Percentiles rank a stretch among this genome's conserved stretches.
These are phyloP conservation scores for Aphanomyces euteiches DNA, from an alignment of 352 stramenopile species.

Conservation along the genomic window DNA sequence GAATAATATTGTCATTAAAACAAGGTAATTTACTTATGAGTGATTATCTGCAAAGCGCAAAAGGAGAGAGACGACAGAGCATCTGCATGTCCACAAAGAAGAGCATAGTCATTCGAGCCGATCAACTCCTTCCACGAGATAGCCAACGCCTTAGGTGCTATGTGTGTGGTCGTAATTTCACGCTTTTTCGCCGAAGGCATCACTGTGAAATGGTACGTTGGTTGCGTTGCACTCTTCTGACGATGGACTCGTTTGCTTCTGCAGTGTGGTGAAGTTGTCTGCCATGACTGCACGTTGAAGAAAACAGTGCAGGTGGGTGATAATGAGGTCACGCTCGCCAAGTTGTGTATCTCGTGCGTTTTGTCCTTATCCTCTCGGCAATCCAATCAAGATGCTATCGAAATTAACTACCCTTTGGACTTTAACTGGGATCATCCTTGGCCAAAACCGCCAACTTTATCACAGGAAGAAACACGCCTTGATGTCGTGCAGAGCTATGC, in stretches of 20 bases:
- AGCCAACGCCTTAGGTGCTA: slow-evolving; percentile 86
- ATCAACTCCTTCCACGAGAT: slow-evolving; percentile 83
- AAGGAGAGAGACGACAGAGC: too few species aligned
- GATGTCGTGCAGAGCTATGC: slow-evolving; percentile 74
- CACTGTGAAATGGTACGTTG: slow-evolving; percentile 78
- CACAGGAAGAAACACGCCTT: slow-evolving; percentile 62
- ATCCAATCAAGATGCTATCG: slow-evolving; percentile 25
- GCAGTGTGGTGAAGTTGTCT: slow-evolving; percentile 84
- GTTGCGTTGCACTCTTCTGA: not conserved
- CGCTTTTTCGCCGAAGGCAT: slow-evolving; percentile 83
- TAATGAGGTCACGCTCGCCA: slow-evolving; percentile 75
- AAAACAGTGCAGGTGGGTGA: slow-evolving; percentile 80
- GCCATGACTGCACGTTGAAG: slow-evolving; percentile 82
- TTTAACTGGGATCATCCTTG: slow-evolving; percentile 86
- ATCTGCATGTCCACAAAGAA: too few species aligned
- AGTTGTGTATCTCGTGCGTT: slow-evolving; percentile 87
- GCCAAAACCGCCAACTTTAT: slow-evolving; percentile 76
- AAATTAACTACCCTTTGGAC: slow-evolving; percentile 83
- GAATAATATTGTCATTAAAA: too few species aligned
- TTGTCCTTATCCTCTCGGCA: slow-evolving; percentile 42
- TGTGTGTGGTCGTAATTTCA: slow-evolving; percentile 86
- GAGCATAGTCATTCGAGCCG: slow-evolving; percentile 85
- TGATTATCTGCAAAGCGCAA: too few species aligned
- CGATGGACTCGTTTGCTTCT: slow-evolving; percentile 5
- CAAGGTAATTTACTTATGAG: too few species aligned